Conservation (phyloP, 73 alveolate species). For the Stentor roeselii region DNA sequence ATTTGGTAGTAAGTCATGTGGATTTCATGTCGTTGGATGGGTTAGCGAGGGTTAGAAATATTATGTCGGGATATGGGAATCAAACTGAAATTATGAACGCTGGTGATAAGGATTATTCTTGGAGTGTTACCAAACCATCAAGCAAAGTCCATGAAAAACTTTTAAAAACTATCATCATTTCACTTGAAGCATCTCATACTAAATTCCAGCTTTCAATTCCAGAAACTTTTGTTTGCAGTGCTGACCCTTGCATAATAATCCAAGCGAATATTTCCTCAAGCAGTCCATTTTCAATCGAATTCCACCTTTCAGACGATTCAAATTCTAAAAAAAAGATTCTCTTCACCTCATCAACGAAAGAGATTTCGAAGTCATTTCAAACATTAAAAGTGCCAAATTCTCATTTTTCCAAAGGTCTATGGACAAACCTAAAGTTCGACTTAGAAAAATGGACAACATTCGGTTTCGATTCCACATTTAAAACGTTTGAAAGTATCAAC, state of each 20-base stretch:
- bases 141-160: no score
- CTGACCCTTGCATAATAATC: slow-evolving; percentile 66
- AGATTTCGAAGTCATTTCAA: slow-evolving; percentile 61
- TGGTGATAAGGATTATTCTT: no score
- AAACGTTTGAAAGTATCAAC: slow-evolving; percentile 64
- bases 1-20: no score
- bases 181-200: no score
- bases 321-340: slow-evolving; percentile 73
- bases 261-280: slow-evolving; percentile 64
- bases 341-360: slow-evolving; percentile 70
- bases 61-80: no score
- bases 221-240: no score
- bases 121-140: no score
- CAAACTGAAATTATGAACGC: no score
- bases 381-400: slow-evolving; percentile 84
- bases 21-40: no score
- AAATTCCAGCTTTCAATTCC: no score
- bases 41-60: no score
- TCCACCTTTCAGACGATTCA: slow-evolving; percentile 70
- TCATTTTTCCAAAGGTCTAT: slow-evolving; percentile 61
- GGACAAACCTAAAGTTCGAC: slow-evolving; percentile 76
- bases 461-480: slow-evolving; percentile 63
- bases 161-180: no score
- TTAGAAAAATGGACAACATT: slow-evolving; percentile 56
- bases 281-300: slow-evolving; percentile 65